A percentile compares a stretch with the other conserved stretches of the same genome.
Conservation (phyloP, 768 basidiomycete species). For the Pulveroboletus ravenelii region DNA sequence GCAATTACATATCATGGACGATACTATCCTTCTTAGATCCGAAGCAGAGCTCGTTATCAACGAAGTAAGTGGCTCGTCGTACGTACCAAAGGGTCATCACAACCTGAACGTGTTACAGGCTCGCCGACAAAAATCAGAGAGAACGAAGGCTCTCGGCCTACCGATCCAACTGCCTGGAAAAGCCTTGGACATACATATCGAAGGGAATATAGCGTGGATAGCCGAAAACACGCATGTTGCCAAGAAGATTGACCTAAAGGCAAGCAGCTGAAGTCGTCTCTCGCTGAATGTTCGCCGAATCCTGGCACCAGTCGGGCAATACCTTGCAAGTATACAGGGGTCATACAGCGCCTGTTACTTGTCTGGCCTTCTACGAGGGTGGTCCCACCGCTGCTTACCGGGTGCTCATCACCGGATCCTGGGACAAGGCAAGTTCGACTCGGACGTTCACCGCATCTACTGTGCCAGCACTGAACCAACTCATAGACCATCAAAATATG, state of each 20-base stretch:
- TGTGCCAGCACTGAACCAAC: slow-evolving; percentile 8
- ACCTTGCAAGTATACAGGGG: slow-evolving; percentile 73
- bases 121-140: slow-evolving; percentile 68
- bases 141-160: slow-evolving; percentile 65
- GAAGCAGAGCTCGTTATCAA: slow-evolving; percentile 31
- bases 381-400: slow-evolving; percentile 35
- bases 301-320: slow-evolving; percentile 63
- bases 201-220: slow-evolving; percentile 71
- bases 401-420: slow-evolving; percentile 83
- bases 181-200: slow-evolving; percentile 64
- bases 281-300: slow-evolving; percentile 6
- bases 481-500: slow-evolving; percentile 80
- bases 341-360: slow-evolving; percentile 87
- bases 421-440: slow-evolving; percentile 71
- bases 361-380: slow-evolving; percentile 61
- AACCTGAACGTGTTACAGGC: slow-evolving; percentile 38
- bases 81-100: background rate
- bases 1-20: slow-evolving; percentile 14
- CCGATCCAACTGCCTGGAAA: slow-evolving; percentile 77
- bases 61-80: slow-evolving; percentile 15
- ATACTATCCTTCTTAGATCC: slow-evolving; percentile 26
- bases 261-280: slow-evolving; percentile 28
- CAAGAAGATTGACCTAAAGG: slow-evolving; percentile 74
- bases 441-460: background rate
- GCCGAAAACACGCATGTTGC: slow-evolving; percentile 80